Conservation (phyloP, 2,329 filamentous ascomycete species). For the Colletotrichum tofieldiae region DNA sequence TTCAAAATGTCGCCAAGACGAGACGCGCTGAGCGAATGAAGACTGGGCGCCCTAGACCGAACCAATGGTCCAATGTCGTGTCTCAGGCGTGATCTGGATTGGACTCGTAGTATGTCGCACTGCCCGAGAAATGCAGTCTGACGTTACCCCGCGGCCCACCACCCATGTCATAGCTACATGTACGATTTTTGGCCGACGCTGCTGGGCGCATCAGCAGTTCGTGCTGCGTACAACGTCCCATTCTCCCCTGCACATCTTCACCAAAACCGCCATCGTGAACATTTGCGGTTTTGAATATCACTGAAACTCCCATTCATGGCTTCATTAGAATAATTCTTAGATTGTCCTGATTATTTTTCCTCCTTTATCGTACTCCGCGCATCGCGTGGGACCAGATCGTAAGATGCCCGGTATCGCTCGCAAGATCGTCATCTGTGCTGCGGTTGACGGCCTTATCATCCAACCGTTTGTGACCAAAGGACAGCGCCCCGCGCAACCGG, state of each 20-base stretch:
- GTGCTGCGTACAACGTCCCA: conserved; percentile 23
- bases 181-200: conserved; percentile 16
- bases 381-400: conserved; percentile 19
- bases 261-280: conserved; percentile 24
- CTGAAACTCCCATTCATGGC: background rate
- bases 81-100: conserved; percentile 35
- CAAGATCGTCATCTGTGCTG: conserved; percentile 85
- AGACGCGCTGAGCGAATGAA: conserved; percentile 10
- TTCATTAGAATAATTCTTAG: background rate
- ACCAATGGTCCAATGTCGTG: conserved; percentile 23
- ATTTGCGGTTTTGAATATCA: background rate
- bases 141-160: conserved; percentile 43
- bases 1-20: background rate
- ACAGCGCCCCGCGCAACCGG: conserved; percentile 68
- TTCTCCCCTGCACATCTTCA: conserved; percentile 12
- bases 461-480: conserved; percentile 78
- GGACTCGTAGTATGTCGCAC: conserved; percentile 4
- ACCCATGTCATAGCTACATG: conserved; percentile 42
- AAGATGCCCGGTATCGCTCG: conserved; percentile 83
- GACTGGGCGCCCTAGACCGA: conserved; percentile 6
- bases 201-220: conserved; percentile 38
- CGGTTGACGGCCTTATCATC: conserved; percentile 86
- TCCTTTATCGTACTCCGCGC: conserved; percentile 1
- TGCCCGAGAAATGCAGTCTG: conserved; percentile 26
- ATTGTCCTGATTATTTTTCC: background rate